Conservation (phyloP, 2,329 filamentous ascomycete genomes). For the Botrytis galanthina region DNA sequence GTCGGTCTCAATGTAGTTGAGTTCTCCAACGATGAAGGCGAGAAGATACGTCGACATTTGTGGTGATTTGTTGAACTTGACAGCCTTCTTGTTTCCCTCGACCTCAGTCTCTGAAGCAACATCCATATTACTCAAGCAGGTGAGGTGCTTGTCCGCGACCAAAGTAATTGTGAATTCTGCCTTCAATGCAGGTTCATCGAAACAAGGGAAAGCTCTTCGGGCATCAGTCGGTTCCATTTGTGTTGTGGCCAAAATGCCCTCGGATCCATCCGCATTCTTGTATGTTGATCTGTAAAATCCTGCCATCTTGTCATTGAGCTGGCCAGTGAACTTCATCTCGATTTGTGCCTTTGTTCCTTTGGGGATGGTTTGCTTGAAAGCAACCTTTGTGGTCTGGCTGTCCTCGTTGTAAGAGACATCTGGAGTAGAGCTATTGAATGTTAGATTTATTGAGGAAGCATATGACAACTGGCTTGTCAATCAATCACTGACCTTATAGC, state of each 20-base stretch:
- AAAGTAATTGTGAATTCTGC: slow-evolving; percentile 89
- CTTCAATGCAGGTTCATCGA: slow-evolving; percentile 93
- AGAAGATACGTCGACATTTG: slow-evolving; percentile 95
- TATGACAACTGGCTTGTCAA: not conserved
- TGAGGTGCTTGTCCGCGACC: slow-evolving; percentile 84
- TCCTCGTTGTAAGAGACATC: slow-evolving; percentile 72
- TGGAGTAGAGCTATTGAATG: slow-evolving; percentile 57
- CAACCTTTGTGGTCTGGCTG: slow-evolving; percentile 77
- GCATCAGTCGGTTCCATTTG: slow-evolving; percentile 98
- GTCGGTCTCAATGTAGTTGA: slow-evolving; percentile 90
- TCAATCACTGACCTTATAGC: slow-evolving; percentile 44
- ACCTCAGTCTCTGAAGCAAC: slow-evolving; percentile 76
- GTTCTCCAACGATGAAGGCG: slow-evolving; percentile 89
- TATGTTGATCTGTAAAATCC: slow-evolving; percentile 97
- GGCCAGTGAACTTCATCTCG: slow-evolving; percentile 74
- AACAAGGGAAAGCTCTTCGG: slow-evolving; percentile 89
- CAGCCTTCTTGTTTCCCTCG: slow-evolving; percentile 68
- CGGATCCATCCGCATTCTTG: slow-evolving; percentile 75
- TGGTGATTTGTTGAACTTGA: slow-evolving; percentile 89
- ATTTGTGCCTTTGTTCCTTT: slow-evolving; percentile 76
- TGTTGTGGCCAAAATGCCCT: slow-evolving; percentile 81
- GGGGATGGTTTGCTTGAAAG: slow-evolving; percentile 69
- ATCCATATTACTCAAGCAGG: slow-evolving; percentile 96
- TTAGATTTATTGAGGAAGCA: slow-evolving; percentile 27
- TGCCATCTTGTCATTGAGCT: slow-evolving; percentile 91